Evolutionary conservation across 495 filamentous ascomycete species (phyloP), one percentile per base, ranked within the genome.

Genomic region (Parathielavia hyrcaniae): DNA sequence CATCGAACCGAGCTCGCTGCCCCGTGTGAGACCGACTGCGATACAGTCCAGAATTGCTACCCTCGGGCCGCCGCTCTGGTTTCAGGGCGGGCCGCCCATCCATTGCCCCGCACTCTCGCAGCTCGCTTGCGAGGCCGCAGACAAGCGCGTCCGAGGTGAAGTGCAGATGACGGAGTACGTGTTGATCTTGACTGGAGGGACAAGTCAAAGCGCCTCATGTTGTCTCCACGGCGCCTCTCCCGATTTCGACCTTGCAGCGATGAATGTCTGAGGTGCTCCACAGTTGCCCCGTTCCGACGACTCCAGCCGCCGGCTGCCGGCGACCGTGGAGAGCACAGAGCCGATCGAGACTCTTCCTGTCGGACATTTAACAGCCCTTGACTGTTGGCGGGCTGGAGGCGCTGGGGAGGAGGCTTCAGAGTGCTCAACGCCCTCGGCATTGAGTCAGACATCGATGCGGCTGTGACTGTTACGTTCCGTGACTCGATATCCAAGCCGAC

Each of bases 111-210:
- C 46, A 57, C 30, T 50, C 36, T 23, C n/a, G 35, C 54, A 36
- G 39, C 32, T 53, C 57, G 40, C 41, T 48, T 59, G 40, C 57
- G 1, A 35, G 19, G 46, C 20, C 56, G 30, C 50, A 45, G 49
- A 40, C 26, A 30, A 6, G 26, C 26, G 6, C 2, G 6, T 30
- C 26, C 30, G 32, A 53, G 50, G 17, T 53, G 57, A 43, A 41
- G 26, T 19, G 48, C 48, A 45, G 44, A 60, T 55, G 58, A 50
- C 47, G 41, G n/a, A 40, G 36, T 55, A 60, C 58, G 58, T 60
- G 58, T 41, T 60, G 58, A 54, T 35, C 51, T 13, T 55, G 58
- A 60, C 51, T 60, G 51, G 58, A 34, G 50, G 39, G 44, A 54
- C 32, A n/a, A 52, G 11, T 2, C 9, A 6, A 34, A 9, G 11